These are phyloP conservation scores for Fonticula alba DNA, from an alignment of 78 protist species.

Conservation along the genomic window DNA sequence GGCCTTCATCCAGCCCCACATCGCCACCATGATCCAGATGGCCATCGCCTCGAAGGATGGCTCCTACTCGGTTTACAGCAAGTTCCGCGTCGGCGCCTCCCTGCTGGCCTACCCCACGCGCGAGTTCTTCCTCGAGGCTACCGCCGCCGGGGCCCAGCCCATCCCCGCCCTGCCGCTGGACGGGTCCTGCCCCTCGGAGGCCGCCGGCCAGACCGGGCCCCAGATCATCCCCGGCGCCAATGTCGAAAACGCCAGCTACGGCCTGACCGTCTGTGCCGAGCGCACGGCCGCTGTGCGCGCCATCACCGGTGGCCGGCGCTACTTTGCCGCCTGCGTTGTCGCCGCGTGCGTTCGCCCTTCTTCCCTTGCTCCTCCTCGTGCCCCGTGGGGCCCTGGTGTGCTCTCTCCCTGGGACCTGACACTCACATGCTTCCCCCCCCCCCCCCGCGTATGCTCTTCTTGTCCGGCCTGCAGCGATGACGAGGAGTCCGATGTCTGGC, in stretches of 20 bases:
- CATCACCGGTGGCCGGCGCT: slow-evolving; percentile 39
- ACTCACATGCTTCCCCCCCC: not conserved
- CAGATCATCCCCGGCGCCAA: slow-evolving; percentile 49
- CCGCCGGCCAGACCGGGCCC: not conserved
- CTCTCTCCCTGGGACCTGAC: not conserved
- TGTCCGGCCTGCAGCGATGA: not conserved
- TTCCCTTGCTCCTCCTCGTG: too few relatives aligned
- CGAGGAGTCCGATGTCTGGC: slow-evolving; percentile 3
- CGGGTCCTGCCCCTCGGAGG: too few relatives aligned
- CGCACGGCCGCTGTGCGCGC: slow-evolving; percentile 48
- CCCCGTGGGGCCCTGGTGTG: too few relatives aligned
- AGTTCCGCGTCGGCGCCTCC: slow-evolving; percentile 60
- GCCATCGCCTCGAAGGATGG: too few relatives aligned
- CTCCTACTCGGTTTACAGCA: slow-evolving; percentile 50
- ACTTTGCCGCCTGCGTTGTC: slow-evolving; percentile 37
- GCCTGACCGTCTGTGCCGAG: slow-evolving; percentile 73
- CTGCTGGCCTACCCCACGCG: slow-evolving; percentile 21
- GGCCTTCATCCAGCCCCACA: too few relatives aligned
- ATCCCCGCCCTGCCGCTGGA: too few relatives aligned
- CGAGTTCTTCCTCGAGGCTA: not conserved
- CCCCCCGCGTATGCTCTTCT: not conserved
- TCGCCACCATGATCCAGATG: too few relatives aligned
- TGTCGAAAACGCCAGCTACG: slow-evolving; percentile 71
- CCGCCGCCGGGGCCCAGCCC: not conserved
- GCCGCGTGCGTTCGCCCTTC: slow-evolving; percentile 28